Percentiles rank a stretch among this genome's conserved stretches.
Conservation (phyloP, 129 eudicot genomes). For the Chrysanthemum lavandulifolium region DNA sequence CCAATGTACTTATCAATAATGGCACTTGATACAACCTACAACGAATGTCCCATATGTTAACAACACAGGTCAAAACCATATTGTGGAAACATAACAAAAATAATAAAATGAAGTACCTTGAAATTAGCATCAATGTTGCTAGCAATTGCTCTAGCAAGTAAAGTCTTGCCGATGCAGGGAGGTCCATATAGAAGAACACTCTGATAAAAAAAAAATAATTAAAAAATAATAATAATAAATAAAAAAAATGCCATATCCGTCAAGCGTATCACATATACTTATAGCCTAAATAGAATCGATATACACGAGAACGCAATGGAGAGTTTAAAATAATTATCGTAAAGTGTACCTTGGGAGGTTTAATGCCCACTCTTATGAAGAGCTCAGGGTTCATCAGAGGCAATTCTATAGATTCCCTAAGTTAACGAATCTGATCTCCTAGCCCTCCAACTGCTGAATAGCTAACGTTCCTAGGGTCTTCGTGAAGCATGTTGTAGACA, state of each 20-base stretch:
- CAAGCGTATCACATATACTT: slow-evolving; percentile 2
- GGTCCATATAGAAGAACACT: slow-evolving; percentile 99
- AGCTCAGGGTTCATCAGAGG: slow-evolving; percentile 99
- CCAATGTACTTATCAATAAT: slow-evolving; percentile 96
- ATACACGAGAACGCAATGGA: not conserved
- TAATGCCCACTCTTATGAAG: slow-evolving; percentile 89
- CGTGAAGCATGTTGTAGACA: too few species aligned
- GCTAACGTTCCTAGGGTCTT: slow-evolving; percentile 90
- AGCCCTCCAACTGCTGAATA: slow-evolving; percentile 98
- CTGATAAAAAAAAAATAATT: too few species aligned
- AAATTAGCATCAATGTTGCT: slow-evolving; percentile 98
- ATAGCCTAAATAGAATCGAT: slow-evolving; percentile 8
- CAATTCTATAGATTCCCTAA: slow-evolving; percentile 95
- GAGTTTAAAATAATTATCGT: not conserved
- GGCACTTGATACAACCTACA: slow-evolving; percentile 98
- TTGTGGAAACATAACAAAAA: not conserved
- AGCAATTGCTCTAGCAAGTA: slow-evolving; percentile 94
- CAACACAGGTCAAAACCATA: slow-evolving; percentile 1
- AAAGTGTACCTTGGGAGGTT: slow-evolving; percentile 89
- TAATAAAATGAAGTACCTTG: slow-evolving; percentile 47
- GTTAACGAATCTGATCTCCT: slow-evolving; percentile 93
- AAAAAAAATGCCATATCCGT: not conserved
- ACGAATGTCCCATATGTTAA: not conserved
- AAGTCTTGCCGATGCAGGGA: slow-evolving; percentile 97
- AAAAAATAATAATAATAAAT: too few species aligned